Evolutionary conservation across 2,329 filamentous ascomycete species (phyloP).

Genomic region (Claviceps monticola): DNA sequence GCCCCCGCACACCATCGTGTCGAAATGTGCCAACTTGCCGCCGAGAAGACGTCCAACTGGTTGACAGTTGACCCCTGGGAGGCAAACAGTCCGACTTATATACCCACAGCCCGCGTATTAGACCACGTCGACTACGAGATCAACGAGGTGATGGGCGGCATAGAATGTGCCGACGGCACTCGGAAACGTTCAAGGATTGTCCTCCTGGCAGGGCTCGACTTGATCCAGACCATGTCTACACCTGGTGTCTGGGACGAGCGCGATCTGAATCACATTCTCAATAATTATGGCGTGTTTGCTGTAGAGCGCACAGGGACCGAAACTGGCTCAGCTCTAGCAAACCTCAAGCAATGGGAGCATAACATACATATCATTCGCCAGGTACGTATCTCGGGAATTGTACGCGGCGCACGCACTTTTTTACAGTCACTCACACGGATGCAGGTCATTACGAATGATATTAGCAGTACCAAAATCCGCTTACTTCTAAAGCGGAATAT

Average conservation of each 20-base stretch:
- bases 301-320: slow-evolving; percentile 83
- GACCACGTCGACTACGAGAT: slow-evolving; percentile 89
- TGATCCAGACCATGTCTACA: slow-evolving; percentile 60
- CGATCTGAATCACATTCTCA: slow-evolving; percentile 79
- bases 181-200: slow-evolving; percentile 59
- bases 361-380: slow-evolving; percentile 74
- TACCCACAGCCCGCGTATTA: slow-evolving; percentile 76
- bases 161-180: slow-evolving; percentile 52
- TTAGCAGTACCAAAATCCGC: slow-evolving; percentile 71
- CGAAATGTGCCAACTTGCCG: slow-evolving; percentile 73
- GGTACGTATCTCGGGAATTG: slow-evolving; percentile 9
- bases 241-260: slow-evolving; percentile 68
- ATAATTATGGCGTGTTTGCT: slow-evolving; percentile 70
- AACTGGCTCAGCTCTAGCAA: slow-evolving; percentile 75
- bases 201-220: slow-evolving; percentile 65
- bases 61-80: slow-evolving; percentile 85
- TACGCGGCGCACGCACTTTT: background rate
- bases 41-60: slow-evolving; percentile 57
- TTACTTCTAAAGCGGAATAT: slow-evolving; percentile 66
- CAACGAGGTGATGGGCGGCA: slow-evolving; percentile 63
- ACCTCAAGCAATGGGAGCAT: slow-evolving; percentile 66
- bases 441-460: slow-evolving; percentile 60
- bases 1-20: slow-evolving; percentile 24
- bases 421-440: background rate
- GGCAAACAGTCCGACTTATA: slow-evolving; percentile 66